Conservation (phyloP, 768 basidiomycete genomes). For the Leucosporidium yakuticum region DNA sequence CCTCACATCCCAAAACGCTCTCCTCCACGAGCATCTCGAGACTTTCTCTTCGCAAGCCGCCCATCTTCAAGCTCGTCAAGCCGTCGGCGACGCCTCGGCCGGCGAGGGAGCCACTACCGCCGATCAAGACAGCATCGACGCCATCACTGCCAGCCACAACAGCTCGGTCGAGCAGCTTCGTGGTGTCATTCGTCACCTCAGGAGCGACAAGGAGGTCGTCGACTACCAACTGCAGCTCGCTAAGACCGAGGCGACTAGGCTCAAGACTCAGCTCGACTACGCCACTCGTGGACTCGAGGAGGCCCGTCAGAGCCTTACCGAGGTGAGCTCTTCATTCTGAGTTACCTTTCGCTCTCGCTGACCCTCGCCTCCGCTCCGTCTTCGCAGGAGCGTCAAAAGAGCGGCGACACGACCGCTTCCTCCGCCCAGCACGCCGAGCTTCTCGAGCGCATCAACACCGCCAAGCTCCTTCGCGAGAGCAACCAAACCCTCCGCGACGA, state of each 20-base stretch:
- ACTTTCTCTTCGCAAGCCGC: constrained; percentile 74
- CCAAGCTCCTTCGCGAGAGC: constrained; percentile 79
- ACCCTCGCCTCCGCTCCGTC: neutral
- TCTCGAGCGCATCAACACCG: constrained; percentile 75
- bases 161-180: constrained; percentile 48
- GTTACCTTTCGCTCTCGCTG: neutral
- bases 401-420: constrained; percentile 62
- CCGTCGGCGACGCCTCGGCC: constrained; percentile 53
- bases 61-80: constrained; percentile 51
- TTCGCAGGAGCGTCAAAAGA: constrained; percentile 69
- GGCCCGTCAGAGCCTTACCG: constrained; percentile 61
- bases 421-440: constrained; percentile 76
- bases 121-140: constrained; percentile 28
- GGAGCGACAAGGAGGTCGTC: constrained; percentile 87
- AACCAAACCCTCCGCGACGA: constrained; percentile 78
- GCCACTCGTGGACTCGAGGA: constrained; percentile 65
- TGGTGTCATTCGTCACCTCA: constrained; percentile 63
- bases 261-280: constrained; percentile 71
- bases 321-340: constrained; percentile 47
- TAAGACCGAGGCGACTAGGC: constrained; percentile 66
- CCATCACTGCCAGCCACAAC: constrained; percentile 46
- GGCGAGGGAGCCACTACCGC: constrained; percentile 41
- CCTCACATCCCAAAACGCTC: constrained; percentile 64
- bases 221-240: constrained; percentile 78
- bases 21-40: constrained; percentile 77